Evolutionary conservation across 108 stramenopile genomes (phyloP).

Genomic region (Cyclotella baltica): DNA sequence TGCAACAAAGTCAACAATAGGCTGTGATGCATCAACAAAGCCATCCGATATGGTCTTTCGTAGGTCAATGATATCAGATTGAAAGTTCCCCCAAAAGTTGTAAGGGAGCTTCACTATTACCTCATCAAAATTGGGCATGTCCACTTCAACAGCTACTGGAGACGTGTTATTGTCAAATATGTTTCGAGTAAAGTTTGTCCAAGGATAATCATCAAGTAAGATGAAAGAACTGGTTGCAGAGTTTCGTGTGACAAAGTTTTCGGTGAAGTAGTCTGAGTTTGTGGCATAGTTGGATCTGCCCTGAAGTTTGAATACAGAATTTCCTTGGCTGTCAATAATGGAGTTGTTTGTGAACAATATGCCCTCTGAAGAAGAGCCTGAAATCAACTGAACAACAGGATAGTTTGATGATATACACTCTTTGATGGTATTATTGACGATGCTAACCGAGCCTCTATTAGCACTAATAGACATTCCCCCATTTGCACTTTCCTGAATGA

Average conservation of each 20-base stretch:
- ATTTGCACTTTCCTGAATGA: background rate
- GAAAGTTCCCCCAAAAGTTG: conserved; percentile 25
- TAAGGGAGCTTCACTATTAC: conserved; percentile 4
- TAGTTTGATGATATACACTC: background rate
- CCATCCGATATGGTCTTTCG: conserved; percentile 19
- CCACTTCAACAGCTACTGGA: conserved; percentile 19
- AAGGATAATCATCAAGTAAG: conserved; percentile 5
- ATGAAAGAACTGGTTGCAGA: background rate
- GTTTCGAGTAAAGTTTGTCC: conserved; percentile 6
- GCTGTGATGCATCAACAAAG: background rate
- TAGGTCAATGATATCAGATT: conserved; percentile 15
- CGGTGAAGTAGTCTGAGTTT: background rate
- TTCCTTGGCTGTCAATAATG: background rate
- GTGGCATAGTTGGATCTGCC: background rate
- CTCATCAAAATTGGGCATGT: conserved; percentile 1
- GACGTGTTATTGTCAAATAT: conserved; percentile 29
- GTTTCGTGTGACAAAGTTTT: conserved; percentile 1
- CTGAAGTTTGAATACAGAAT: background rate
- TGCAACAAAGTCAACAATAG: conserved; percentile 24
- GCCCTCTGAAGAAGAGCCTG: no score
- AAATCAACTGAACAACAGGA: conserved; percentile 1
- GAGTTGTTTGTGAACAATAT: conserved; percentile 12
- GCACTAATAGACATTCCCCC: background rate
- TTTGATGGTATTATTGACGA: conserved; percentile 17
- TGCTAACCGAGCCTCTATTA: background rate